Percentiles rank a stretch among this genome's conserved stretches.
phyloP scores from a whole-genome alignment of 164 flowering plant genomes.

The Sedum album region DNA sequence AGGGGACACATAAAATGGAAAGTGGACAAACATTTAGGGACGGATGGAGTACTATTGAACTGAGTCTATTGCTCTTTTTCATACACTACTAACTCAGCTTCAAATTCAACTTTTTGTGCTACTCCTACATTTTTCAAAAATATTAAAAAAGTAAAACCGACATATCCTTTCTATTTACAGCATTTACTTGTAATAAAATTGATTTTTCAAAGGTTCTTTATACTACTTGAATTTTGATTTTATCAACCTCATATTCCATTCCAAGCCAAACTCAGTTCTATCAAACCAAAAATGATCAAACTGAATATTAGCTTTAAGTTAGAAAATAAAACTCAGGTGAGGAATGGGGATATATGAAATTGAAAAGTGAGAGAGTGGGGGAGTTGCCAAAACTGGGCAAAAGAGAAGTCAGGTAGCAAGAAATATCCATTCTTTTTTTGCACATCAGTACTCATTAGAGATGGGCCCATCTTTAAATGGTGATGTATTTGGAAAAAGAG shows the following conservation, averaged over 20 bases:
- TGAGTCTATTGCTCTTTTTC: too few relatives aligned
- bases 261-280: background rate
- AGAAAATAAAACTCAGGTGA: background rate
- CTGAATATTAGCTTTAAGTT: too few relatives aligned
- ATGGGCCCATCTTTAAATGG: background rate
- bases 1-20: too few relatives aligned
- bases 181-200: too few relatives aligned
- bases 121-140: too few relatives aligned
- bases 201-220: background rate
- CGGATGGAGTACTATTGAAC: too few relatives aligned
- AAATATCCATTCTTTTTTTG: constrained; percentile 6
- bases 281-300: too few relatives aligned
- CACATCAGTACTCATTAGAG: constrained; percentile 6
- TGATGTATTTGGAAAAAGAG: background rate
- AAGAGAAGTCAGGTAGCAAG: constrained; percentile 4
- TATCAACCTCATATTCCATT: background rate
- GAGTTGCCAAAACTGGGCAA: constrained; percentile 4
- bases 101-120: too few relatives aligned
- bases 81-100: too few relatives aligned
- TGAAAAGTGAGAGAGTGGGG: background rate
- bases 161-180: too few relatives aligned
- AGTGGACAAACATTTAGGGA: too few relatives aligned
- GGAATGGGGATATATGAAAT: background rate
- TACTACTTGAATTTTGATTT: background rate
- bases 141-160: too few relatives aligned